Evolutionary conservation across 176 grass and related monocot genomes (phyloP).

Genomic region (Carex kokanica): DNA sequence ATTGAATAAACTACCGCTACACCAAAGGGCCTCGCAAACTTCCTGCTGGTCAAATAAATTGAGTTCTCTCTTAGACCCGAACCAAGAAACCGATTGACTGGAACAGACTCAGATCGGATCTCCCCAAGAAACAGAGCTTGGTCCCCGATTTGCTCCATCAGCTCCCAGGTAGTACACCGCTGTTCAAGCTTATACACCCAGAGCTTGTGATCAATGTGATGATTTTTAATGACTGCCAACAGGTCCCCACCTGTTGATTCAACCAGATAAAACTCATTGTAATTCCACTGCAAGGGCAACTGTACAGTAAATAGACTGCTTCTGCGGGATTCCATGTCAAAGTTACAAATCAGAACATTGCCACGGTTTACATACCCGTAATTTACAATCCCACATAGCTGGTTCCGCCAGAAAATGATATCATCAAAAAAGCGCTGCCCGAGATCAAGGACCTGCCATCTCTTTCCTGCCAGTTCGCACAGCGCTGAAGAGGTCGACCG

Average conservation of each 20-base stretch:
- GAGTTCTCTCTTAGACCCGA: slow-evolving; percentile 19
- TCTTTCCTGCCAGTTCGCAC: background rate
- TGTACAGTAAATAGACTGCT: background rate
- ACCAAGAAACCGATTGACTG: background rate
- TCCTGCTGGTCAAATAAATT: slow-evolving; percentile 20
- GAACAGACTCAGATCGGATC: slow-evolving; percentile 16
- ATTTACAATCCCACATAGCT: background rate
- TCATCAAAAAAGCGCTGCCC: background rate
- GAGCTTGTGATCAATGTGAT: background rate
- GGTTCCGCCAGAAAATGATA: slow-evolving; percentile 20
- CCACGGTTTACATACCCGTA: background rate
- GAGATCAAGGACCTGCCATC: slow-evolving; percentile 18
- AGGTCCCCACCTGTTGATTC: slow-evolving; percentile 17
- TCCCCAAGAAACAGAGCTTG: slow-evolving; percentile 13
- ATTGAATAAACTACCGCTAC: slow-evolving; percentile 19
- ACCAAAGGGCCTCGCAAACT: background rate
- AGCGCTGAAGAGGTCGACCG: background rate
- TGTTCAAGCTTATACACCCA: slow-evolving; percentile 5
- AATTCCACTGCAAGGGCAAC: background rate
- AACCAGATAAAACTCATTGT: background rate
- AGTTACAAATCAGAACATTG: slow-evolving; percentile 19
- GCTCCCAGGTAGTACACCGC: slow-evolving; percentile 8
- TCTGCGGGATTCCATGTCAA: background rate
- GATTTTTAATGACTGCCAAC: background rate
- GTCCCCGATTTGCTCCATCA: slow-evolving; percentile 12